Base-by-base conservation (phyloP, 2,329 filamentous ascomycete species). In the Fonsecaea nubica region DNA sequence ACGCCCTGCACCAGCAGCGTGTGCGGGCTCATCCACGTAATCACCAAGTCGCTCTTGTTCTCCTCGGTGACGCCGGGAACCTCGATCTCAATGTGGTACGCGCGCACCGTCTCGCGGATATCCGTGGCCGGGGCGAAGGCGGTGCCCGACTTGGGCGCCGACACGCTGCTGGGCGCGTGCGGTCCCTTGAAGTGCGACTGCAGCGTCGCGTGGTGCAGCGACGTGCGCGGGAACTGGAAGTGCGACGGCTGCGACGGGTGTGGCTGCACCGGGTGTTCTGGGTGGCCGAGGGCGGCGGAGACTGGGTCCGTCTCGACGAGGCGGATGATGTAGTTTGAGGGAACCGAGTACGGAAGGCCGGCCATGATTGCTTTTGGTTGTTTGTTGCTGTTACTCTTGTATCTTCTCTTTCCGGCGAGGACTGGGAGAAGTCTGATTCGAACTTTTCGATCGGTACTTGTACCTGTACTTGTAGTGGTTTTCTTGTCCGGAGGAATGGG, bases 41-140 rank as follows among this genome's bases (percentile, higher is more conserved):
- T 62, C 21, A 69, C 9, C n/a, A 71, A 59, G 45, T 50, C 58
- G 21, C 64, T 61, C 55, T 69, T 71, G 33, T 69, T 55, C 58
- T 65, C 66, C 38, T 69, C 66, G 48, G 63, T 68, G 40, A 64
- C 57, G 40, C 69, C 67, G 9, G 64, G 64, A 10, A 59, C 59
- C 42, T 71, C 69, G 59, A 71, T 64, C 48, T 71, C 69, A 55
- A 71, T 69, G 59, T 69, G 68, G 58, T 71, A 70, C 10, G 62
- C 58, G 32, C 63, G 45, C 42, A 66, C 21, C 5, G 68, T 64
- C 57, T 71, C 67, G 54, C 68, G 67, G 48, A 70, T 68, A 30
- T 71, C 68, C 2, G 65, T 67, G 5, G 68, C 33, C n/a, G 68
- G 68, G 3, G 58, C 58, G 57, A 63, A 70, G 10, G 57, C n/a